These are phyloP conservation scores for Aspergillus olivimuriae DNA, from an alignment of 495 filamentous ascomycete genomes.

Conservation along the genomic window DNA sequence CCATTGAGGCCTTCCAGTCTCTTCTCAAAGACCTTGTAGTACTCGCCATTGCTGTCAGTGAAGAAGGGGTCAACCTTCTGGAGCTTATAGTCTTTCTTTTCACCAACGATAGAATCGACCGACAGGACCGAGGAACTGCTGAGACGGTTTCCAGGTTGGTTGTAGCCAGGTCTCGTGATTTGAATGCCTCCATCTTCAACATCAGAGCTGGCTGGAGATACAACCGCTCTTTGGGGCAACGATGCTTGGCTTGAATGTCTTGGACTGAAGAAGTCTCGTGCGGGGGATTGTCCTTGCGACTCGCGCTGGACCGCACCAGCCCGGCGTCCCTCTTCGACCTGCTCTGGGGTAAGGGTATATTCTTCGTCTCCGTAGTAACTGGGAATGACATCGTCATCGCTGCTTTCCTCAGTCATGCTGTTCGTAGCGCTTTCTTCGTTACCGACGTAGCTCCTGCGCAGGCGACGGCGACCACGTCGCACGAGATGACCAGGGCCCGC, in stretches of 20 bases:
- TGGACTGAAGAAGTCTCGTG: constrained; percentile 12
- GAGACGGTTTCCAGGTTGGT: constrained; percentile 31
- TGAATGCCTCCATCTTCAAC: constrained; percentile 35
- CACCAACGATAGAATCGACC: constrained; percentile 52
- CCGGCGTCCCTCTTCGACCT: constrained; percentile 26
- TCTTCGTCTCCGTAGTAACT: constrained; percentile 41
- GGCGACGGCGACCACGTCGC: constrained; percentile 26
- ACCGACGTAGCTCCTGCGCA: constrained; percentile 22
- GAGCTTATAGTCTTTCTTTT: constrained; percentile 56
- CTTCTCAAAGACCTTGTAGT: constrained; percentile 54
- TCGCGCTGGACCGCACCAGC: constrained; percentile 12
- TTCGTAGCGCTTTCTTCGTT: constrained; percentile 23
- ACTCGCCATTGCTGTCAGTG: constrained; percentile 60
- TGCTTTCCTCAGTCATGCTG: constrained; percentile 34
- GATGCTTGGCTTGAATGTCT: constrained; percentile 28
- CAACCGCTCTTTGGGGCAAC: constrained; percentile 14
- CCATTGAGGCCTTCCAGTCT: constrained; percentile 52
- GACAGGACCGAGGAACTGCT: constrained; percentile 42
- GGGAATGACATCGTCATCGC: constrained; percentile 39
- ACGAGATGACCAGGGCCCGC: constrained; percentile 34
- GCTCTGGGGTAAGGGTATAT: constrained; percentile 31
- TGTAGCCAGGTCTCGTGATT: constrained; percentile 24
- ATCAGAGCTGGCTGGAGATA: constrained; percentile 30
- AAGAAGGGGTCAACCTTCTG: constrained; percentile 68
- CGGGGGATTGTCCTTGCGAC: constrained; percentile 2